Evolutionary conservation across 2,329 filamentous ascomycete genomes (phyloP), one percentile per base, ranked within the genome.

Genomic region (Graphium sp.): DNA sequence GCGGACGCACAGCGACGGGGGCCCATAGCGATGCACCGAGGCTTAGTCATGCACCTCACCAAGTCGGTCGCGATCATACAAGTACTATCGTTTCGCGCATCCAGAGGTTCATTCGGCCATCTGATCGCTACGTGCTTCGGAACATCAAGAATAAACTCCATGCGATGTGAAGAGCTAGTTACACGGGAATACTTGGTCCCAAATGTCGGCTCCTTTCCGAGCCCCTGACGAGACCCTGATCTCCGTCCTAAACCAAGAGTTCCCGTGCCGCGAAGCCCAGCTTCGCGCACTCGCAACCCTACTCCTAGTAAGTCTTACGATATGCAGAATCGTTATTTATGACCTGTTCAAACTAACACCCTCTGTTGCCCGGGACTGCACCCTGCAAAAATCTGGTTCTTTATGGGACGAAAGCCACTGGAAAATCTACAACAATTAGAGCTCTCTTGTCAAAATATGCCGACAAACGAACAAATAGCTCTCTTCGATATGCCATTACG

Each of bases 381-480:
- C 74, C 70, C 32, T 79, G 78, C 32, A 60, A 71, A 8, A 79
- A 80, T 34, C 49, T 94, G 8, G 72, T 94, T 14, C 51, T 91
- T 27, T 74, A 95, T 48, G 89, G 89, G 28, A 70, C 84, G 18
- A 74, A 85, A 42, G 77, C 83, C 3, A 92, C 85, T 0, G 87
- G 84, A 22, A 95, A 95, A 55, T 81, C 73, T 18, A 67, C 69
- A 26, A 64, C 93, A 16, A 23, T 24, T 6, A 11, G 19, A 27
- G 11, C 29, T 24, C 17, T 31, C 13, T 20, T 31, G 11, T 9
- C 22, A 12, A 8, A 15, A 3, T n/a, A 26, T 14, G 26, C 29
- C 29, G 11, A 24, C 13, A n/a, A 10, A 15, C 15, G 22, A 19
- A 8, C 29, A 9, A 23, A 38, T 4, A 35, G 34, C 26, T 54